These are phyloP conservation scores for Gynochthodes officinalis DNA, from an alignment of 257 asterid species.

Conservation along the genomic window DNA sequence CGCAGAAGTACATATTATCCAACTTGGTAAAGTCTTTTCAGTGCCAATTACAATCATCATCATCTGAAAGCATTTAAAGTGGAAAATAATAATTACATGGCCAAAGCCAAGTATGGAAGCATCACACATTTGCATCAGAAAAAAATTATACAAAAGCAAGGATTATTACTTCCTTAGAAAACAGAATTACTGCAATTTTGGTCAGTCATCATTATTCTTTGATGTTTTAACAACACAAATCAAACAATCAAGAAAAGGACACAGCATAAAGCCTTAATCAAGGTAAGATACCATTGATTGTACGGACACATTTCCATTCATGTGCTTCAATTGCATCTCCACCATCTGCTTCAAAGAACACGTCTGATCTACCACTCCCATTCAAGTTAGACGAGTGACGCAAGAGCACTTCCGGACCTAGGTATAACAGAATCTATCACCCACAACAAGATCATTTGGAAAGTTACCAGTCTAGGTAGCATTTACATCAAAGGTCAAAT, in stretches of 20 bases:
- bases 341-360: slow-evolving; percentile 62
- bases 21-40: not conserved
- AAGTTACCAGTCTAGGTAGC: not conserved
- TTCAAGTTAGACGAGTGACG: slow-evolving; percentile 66
- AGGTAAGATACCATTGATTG: slow-evolving; percentile 63
- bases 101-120: not conserved
- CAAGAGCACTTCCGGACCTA: slow-evolving; percentile 88
- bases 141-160: not conserved
- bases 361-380: slow-evolving; percentile 35
- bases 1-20: not conserved
- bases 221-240: slow-evolving; percentile 22
- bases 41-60: not conserved
- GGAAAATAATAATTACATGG: not conserved
- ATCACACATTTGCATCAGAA: not conserved
- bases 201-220: not conserved
- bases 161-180: not conserved
- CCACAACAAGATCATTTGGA: slow-evolving; percentile 1
- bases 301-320: slow-evolving; percentile 95
- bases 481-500: not conserved
- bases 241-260: slow-evolving; percentile 12
- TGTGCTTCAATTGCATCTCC: slow-evolving; percentile 83
- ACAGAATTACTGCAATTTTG: not conserved
- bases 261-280: not conserved
- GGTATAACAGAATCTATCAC: slow-evolving; percentile 23
- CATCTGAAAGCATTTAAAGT: not conserved